A percentile compares a stretch with the other conserved stretches of the same genome.
These are phyloP conservation scores for Fusarium denticulatum DNA, from an alignment of 2,329 filamentous ascomycete species.

Conservation along the genomic window DNA sequence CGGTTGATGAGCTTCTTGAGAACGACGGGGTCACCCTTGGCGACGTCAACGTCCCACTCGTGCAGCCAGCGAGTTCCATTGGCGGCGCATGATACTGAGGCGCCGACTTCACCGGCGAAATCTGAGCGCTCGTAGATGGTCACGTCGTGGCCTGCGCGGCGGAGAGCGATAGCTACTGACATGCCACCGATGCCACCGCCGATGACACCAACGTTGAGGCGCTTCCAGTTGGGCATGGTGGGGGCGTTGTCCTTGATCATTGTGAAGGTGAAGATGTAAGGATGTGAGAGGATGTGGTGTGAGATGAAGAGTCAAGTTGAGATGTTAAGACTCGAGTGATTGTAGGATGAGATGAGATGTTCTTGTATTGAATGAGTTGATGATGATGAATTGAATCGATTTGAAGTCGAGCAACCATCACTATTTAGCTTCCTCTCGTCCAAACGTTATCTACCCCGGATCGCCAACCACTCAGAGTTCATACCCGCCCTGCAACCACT, in stretches of 20 bases:
- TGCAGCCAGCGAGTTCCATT: conserved; percentile 77
- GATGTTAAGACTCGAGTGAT: not conserved
- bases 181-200: conserved; percentile 62
- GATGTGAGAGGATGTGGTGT: not conserved
- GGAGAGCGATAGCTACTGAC: conserved; percentile 57
- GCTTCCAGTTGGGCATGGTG: conserved; percentile 52
- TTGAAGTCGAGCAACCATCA: conserved; percentile 7
- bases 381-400: not conserved
- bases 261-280: not conserved
- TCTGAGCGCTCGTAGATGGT: conserved; percentile 74
- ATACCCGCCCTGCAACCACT: conserved; percentile 10
- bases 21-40: conserved; percentile 72
- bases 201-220: conserved; percentile 56
- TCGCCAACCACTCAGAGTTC: not conserved
- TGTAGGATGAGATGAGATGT: not conserved
- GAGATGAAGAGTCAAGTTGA: not conserved
- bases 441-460: not conserved
- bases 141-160: conserved; percentile 58
- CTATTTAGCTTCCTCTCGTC: conserved; percentile 32
- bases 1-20: conserved; percentile 73
- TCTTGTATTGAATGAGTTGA: not conserved
- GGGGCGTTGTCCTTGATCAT: conserved; percentile 32
- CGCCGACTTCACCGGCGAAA: conserved; percentile 74
- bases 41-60: conserved; percentile 73
- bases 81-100: conserved; percentile 73